Evolutionary conservation across 148 eudicot species (phyloP), one percentile per base, ranked within the genome.

Genomic region (Chenopodium suecicum): DNA sequence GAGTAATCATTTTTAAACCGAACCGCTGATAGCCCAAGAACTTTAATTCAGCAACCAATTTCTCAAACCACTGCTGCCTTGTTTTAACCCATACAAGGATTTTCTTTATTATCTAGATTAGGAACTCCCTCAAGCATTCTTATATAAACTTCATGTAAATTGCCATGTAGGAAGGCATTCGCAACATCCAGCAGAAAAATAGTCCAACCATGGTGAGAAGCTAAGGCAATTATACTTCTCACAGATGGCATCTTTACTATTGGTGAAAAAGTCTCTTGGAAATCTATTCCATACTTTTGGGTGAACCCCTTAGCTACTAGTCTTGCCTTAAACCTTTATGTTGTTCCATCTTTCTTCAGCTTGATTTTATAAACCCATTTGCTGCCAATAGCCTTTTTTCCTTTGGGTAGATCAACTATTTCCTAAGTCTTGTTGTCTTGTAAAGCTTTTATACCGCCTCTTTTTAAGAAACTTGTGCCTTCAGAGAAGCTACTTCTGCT

Each of bases 401-500:
- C 32, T 9, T 65, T 65, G 1, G 13, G 13, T 7, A 65, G 31
- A 23, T 9, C 13, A 8, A 9, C 12, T 0, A 9, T 0, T 2
- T 65, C 31, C 69, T 31, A 65, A 23, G 69, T 65, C 0, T 9
- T 31, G 9, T 23, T 65, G 0, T 9, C 2, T 0, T 65, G 1
- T 5, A 65, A 3, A 0, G 69, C 69, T 5, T 6, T 1, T 1
- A 65, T 31, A 31, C 32, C 1, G 32, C 66, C 9, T 22, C 66
- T 4, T 4, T 31, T 1, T 31, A 31, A 0, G 25, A 20, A 62
- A 22, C 25, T 3, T 25, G 7, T 3, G 22, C 66, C 17, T 3
- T 4, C 0, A 62, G 23, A 0, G 1, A 7, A 2, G 14, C 0
- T 1, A 58, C 13, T 0, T 20, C 0, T 3, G 23, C 25, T 4